These are phyloP conservation scores for Mycena capillaripes DNA, from an alignment of 768 basidiomycete species.

Conservation along the genomic window DNA sequence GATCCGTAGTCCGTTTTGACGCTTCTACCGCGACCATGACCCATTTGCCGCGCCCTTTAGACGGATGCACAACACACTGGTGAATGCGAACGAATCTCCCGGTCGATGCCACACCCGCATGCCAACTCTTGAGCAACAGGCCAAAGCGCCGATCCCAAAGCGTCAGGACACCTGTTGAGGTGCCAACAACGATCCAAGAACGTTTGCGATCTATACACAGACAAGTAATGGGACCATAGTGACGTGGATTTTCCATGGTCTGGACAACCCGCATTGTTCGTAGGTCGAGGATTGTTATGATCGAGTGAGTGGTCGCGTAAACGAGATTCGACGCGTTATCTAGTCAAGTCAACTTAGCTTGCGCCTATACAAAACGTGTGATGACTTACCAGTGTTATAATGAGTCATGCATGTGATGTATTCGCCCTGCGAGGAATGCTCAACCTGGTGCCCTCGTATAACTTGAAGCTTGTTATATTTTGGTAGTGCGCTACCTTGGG, in stretches of 20 bases:
- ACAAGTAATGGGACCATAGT: slow-evolving; percentile 89
- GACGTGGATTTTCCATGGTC: slow-evolving; percentile 86
- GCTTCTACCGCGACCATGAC: slow-evolving; percentile 86
- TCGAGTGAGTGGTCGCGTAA: slow-evolving; percentile 87
- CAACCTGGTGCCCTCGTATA: slow-evolving; percentile 85
- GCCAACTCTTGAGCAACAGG: slow-evolving; percentile 90
- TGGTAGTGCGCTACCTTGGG: slow-evolving; percentile 75
- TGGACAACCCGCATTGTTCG: slow-evolving; percentile 86
- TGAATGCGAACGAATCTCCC: slow-evolving; percentile 73
- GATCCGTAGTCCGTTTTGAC: slow-evolving; percentile 56
- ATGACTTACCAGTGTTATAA: slow-evolving; percentile 78
- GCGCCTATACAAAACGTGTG: neutral
- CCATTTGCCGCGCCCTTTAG: slow-evolving; percentile 91
- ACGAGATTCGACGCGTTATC: slow-evolving; percentile 87
- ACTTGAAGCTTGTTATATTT: slow-evolving; percentile 87
- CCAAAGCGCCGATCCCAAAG: slow-evolving; percentile 98
- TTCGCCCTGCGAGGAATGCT: slow-evolving; percentile 70
- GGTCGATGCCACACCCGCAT: slow-evolving; percentile 69
- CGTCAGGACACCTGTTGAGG: slow-evolving; percentile 85
- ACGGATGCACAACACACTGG: slow-evolving; percentile 86
- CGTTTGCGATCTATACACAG: slow-evolving; percentile 88
- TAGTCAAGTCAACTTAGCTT: slow-evolving; percentile 11
- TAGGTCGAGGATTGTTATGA: slow-evolving; percentile 83
- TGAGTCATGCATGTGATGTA: slow-evolving; percentile 89
- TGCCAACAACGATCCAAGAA: slow-evolving; percentile 92